Evolutionary conservation across 78 protist genomes (phyloP), one percentile per base, ranked within the genome.

Genomic region (Dictyostelium brefeldianum): DNA sequence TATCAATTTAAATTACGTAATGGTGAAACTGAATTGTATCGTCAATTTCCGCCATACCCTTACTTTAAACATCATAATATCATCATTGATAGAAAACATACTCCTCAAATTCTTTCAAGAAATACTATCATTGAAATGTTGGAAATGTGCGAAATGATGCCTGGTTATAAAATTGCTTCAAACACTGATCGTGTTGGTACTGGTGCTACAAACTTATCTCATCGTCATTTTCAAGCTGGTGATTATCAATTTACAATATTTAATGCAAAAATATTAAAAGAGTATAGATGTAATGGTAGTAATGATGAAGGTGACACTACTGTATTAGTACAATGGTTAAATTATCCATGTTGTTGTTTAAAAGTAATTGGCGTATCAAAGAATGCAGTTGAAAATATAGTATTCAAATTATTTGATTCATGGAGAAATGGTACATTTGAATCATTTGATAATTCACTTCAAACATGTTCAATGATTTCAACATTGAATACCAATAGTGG

Each of bases 41-140:
- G 93, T 59, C 93, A 87, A 51, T 87, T 77, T 22, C 93, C 93
- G 12, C 93, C 93, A 1, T 87, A 87, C 29, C 93, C 93, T 10
- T 87, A 87, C 22, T 87, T 87, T 46, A 74, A 22, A 1, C 5
- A 65, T 36, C 93, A 87, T 80, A 87, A 87, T 64, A 77, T 87
- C 18, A 87, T 87, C 10, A 64, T 87, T 31, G 93, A 87, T 31
- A 46, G 51, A 22, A 47, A 64, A 5, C 93, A 87, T 31, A n/a
- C 20, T 27, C 56, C 31, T 0, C 93, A 87, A 47, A 20, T 64
- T 2, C 41, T 87, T 2, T 46, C 83, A 7, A 46, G 51, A 17
- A 29, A 56, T 17, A 87, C 93, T 5, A 87, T 87, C 50, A 59
- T 59, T 10, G 85, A 87, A 27, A 15, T 87, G n/a, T n/a, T 87